phyloP scores from a whole-genome alignment of 176 grass and related monocot genomes.

The Elymus sibiricus region DNA sequence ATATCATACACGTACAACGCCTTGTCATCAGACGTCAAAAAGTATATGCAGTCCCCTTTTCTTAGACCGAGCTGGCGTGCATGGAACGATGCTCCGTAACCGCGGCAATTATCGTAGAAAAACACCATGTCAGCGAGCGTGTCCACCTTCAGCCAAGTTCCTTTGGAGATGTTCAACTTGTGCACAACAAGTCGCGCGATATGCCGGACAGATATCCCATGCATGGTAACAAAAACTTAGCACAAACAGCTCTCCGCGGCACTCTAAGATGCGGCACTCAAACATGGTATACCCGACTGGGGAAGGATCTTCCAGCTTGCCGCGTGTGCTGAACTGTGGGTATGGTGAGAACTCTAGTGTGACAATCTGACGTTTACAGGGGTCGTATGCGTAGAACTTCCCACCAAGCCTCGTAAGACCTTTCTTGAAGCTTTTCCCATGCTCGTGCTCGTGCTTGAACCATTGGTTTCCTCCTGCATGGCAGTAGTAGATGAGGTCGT shows the following conservation, averaged over 20 bases:
- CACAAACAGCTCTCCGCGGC: not conserved
- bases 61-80: not conserved
- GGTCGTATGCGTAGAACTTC: not conserved
- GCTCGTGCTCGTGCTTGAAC: not conserved
- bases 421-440: not conserved
- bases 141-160: not conserved
- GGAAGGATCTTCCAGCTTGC: not conserved
- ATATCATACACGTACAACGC: not conserved
- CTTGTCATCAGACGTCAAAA: not conserved
- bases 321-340: not conserved
- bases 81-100: not conserved
- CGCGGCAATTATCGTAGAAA: not conserved
- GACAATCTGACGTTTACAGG: not conserved
- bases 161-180: not conserved
- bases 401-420: not conserved
- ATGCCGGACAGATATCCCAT: not conserved
- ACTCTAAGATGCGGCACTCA: not conserved
- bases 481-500: not conserved
- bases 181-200: not conserved
- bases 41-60: not conserved
- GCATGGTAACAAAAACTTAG: not conserved
- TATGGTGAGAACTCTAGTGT: not conserved
- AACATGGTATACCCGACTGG: not conserved
- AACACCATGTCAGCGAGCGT: not conserved
- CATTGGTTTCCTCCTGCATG: not conserved